Evolutionary conservation across 768 basidiomycete genomes (phyloP), one percentile per base, ranked within the genome.

Genomic region (Hericium rajendrae): DNA sequence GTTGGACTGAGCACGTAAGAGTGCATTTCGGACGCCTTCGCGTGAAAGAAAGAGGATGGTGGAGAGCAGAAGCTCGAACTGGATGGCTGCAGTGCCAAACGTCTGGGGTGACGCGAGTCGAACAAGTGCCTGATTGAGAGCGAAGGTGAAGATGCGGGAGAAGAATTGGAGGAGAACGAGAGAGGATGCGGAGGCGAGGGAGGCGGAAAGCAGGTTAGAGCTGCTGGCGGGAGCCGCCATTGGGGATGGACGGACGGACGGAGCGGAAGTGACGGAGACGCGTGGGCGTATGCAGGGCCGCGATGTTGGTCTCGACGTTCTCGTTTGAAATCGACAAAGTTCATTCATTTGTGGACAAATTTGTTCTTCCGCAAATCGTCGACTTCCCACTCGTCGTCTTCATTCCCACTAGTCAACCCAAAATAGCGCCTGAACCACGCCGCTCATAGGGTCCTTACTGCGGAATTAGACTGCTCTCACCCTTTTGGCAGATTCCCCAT

Each of bases 41-140:
- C 97, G 78, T 38, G 87, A 86, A 8, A 98, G 76, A 69, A 98
- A 97, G 48, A 98, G 76, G 64, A 94, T 89, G 11, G 93, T 93
- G 63, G 86, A 90, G 49, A 90, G 78, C 24, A 98, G 67, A 26
- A 97, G 81, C 68, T 98, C 97, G 70, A 98, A 93, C 65, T 97
- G 94, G 60, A 99, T 88, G 0, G 92, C 83, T 15, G 91, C 93
- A 0, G 90, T 93, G 10, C 95, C 88, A 67, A 91, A 94, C 13
- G 86, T 87, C 38, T 81, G 80, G 43, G 43, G 43, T 18, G 43
- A 85, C 2, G 88, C 85, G 28, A 94, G 76, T 0, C 92, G 84
- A 41, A 97, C 76, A 12, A 97, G 77, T 0, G 82, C 80, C 70
- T 97, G 94, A 71, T 98, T 98, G 24, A 99, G 78, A 4, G 77